Conservation (phyloP, 1,284 basidiomycete species). For the Puccinia hordei region DNA sequence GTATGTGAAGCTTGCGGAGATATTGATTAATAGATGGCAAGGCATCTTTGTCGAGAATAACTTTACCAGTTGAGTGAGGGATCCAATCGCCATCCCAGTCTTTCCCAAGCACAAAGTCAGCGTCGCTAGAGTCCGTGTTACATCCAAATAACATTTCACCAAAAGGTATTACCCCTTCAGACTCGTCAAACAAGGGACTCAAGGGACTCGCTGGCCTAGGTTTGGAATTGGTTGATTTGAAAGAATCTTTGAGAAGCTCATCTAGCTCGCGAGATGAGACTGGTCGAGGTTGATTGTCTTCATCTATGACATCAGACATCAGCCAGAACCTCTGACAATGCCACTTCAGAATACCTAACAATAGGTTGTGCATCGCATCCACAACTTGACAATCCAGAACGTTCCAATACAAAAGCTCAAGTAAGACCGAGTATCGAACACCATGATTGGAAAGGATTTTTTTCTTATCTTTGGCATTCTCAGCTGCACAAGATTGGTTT, state of each 20-base stretch:
- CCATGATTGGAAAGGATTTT: constrained; percentile 22
- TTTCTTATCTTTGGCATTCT: background rate
- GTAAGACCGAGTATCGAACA: constrained; percentile 38
- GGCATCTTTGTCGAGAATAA: constrained; percentile 12
- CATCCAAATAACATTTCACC: constrained; percentile 1
- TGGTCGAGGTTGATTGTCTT: background rate
- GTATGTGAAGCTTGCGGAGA: constrained; percentile 1
- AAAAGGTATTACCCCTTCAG: background rate
- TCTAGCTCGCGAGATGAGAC: constrained; percentile 11
- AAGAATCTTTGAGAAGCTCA: background rate
- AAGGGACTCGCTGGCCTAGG: background rate
- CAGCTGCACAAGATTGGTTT: background rate
- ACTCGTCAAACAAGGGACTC: background rate
- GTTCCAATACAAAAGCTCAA: constrained; percentile 43
- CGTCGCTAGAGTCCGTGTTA: constrained; percentile 1
- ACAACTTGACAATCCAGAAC: constrained; percentile 40
- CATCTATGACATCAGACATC: constrained; percentile 32
- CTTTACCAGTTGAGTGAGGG: background rate
- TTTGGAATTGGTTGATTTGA: background rate
- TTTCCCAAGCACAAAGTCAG: constrained; percentile 8
- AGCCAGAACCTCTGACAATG: constrained; percentile 26
- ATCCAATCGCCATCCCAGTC: constrained; percentile 33
- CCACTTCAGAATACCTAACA: constrained; percentile 29
- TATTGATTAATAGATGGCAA: constrained; percentile 15
- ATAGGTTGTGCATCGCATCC: constrained; percentile 44